These are phyloP conservation scores for Colletotrichum chrysophilum DNA, from an alignment of 2,329 filamentous ascomycete genomes.

Conservation along the genomic window DNA sequence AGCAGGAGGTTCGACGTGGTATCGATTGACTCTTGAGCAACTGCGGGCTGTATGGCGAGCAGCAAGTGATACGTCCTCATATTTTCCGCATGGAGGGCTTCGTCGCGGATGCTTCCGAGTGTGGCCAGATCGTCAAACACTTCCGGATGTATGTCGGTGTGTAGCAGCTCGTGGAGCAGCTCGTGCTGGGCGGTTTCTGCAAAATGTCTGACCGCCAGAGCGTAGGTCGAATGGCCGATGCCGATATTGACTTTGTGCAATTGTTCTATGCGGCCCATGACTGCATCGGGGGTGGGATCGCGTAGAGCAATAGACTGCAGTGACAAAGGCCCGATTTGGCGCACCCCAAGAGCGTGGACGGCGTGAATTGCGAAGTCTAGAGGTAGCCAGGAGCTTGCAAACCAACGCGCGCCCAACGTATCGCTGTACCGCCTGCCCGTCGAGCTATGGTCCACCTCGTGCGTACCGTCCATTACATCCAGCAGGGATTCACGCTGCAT, in stretches of 20 bases:
- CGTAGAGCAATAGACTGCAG: slow-evolving; percentile 78
- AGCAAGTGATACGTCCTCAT: slow-evolving; percentile 48
- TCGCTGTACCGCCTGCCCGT: slow-evolving; percentile 64
- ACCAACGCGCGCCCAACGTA: slow-evolving; percentile 76
- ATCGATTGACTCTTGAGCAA: slow-evolving; percentile 32
- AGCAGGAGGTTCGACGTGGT: slow-evolving; percentile 39
- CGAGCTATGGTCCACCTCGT: slow-evolving; percentile 44
- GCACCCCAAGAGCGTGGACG: slow-evolving; percentile 73
- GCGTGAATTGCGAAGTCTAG: slow-evolving; percentile 75
- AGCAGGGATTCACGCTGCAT: slow-evolving; percentile 25
- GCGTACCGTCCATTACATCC: slow-evolving; percentile 40
- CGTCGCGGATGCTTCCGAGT: slow-evolving; percentile 42
- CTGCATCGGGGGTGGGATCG: slow-evolving; percentile 57
- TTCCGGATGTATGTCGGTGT: slow-evolving; percentile 59
- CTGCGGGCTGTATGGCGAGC: slow-evolving; percentile 45
- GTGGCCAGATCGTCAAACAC: slow-evolving; percentile 54
- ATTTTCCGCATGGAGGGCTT: slow-evolving; percentile 40
- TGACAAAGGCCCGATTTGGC: slow-evolving; percentile 75
- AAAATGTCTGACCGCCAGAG: slow-evolving; percentile 68
- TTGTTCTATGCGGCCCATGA: slow-evolving; percentile 64
- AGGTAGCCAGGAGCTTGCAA: slow-evolving; percentile 75
- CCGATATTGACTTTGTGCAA: slow-evolving; percentile 68
- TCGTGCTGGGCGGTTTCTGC: slow-evolving; percentile 60
- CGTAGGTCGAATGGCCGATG: slow-evolving; percentile 68
- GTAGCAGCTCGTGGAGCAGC: slow-evolving; percentile 49